Base-by-base conservation (phyloP, 164 flowering plant species). In the Sextonia rubra region DNA sequence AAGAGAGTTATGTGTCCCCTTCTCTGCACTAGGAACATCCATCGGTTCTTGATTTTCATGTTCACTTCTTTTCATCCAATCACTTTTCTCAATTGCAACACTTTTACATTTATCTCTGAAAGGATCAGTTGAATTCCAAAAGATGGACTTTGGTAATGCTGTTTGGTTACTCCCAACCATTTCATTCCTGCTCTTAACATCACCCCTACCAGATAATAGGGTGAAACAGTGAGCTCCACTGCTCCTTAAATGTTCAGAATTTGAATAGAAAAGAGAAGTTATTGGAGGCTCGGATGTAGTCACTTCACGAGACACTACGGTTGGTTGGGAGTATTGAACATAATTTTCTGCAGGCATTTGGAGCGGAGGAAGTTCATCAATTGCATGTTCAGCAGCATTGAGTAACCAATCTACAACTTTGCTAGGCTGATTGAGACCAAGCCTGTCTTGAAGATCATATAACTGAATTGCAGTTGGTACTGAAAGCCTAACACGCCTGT, bases 321-420 rank as follows among this genome's bases (percentile, higher is more conserved):
- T 49, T 3, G 79, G 64, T 27, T 80, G 84, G 58, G 44, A 22
- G 91, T 60, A 82, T 12, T 78, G 84, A 70, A 63, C 52, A 32
- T 84, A 78, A 69, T 23, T 70, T 32, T 78, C 86, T 8, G 81
- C 86, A 23, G 83, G 86, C 26, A 88, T 75, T 69, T 86, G 93
- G 8, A 92, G 87, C 0, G 97, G 94, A 66, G 97, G 97, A 37
- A 92, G 87, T 64, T 89, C 86, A 77, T 89, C 90, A 24, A 92
- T 92, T 48, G 84, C 93, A 64, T 85, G 62, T 76, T 88, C 84
- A 14, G 93, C 87, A n/a, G 83, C 93, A 52, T 87, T 76, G 3
- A 92, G 90, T 71, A 92, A 77, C 97, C 97, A 92, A 77, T 92
- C 97, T n/a, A 92, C 91, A 32, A 85, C 97, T 77, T 92, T 92